Evolutionary conservation across 2,329 filamentous ascomycete species (phyloP), one percentile per base, ranked within the genome.

Genomic region (Cadophora gregata): DNA sequence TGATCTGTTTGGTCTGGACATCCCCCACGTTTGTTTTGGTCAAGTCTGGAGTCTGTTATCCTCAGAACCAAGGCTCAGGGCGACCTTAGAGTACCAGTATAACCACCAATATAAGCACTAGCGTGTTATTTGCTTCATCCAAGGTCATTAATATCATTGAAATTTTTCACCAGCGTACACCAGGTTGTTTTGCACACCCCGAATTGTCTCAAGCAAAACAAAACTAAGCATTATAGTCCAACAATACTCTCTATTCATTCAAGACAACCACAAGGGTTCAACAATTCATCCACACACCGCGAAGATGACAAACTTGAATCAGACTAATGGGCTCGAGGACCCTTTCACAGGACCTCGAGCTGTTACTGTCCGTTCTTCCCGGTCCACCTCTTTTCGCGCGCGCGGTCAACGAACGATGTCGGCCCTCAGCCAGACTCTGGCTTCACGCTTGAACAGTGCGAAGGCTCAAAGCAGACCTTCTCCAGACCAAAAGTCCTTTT

Each of bases 341-440:
- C 55, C 55, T 3, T 58, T 42, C n/a, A 25, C 21, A 12, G 33
- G 55, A 58, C 31, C 55, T 38, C n/a, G n/a, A 58, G 27, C 33
- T 27, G 21, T 33, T 24, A 27, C 33, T 1, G 2, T 21, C 4
- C 21, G 19, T 12, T 38, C 21, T 25, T 33, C 10, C 2, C n/a
- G 10, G 10, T 2, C 31, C 21, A 7, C 21, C 10, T 27, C 55
- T 25, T 8, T 47, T 21, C 42, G 42, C 19, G 42, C 42, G 42
- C 42, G n/a, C 21, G 42, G 19, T 7, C 42, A 47, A 12, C 42
- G 6, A n/a, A 47, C 21, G 3, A 58, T 58, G 55, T 16, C 21
- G 10, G 33, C 55, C 10, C 55, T 58, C 14, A 38, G 55, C 24
- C 55, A 25, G n/a, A 38, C 55, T 3, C 6, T 24, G 21, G 25